Conservation (phyloP, 192 early-diverging fungal genomes). For the Backusella westeae region DNA sequence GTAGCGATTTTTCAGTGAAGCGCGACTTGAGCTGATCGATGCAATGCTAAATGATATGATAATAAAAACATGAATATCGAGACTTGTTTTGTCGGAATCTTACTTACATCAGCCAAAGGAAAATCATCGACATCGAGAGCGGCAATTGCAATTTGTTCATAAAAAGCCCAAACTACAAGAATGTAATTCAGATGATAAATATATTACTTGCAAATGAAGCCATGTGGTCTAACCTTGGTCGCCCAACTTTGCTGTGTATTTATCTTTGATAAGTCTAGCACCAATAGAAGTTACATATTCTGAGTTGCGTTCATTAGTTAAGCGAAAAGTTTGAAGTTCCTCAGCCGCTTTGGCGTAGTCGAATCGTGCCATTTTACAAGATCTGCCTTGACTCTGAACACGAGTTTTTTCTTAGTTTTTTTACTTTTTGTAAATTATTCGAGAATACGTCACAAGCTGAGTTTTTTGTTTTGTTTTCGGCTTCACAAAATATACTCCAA, state of each 20-base stretch:
- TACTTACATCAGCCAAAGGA: conserved; percentile 52
- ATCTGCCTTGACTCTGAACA: background rate
- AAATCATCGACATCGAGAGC: conserved; percentile 78
- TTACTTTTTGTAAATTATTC: background rate
- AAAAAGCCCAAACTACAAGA: conserved; percentile 61
- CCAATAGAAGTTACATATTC: conserved; percentile 27
- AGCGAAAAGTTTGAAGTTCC: conserved; percentile 24
- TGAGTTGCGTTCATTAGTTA: conserved; percentile 25
- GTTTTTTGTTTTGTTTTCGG: background rate
- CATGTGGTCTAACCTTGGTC: conserved; percentile 23
- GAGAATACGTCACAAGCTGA: background rate
- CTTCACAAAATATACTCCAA: background rate
- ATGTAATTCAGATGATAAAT: background rate
- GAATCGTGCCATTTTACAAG: conserved; percentile 19
- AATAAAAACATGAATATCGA: background rate
- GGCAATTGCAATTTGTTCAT: conserved; percentile 82
- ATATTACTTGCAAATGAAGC: background rate
- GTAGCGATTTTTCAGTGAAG: conserved; percentile 64
- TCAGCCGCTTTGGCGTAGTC: conserved; percentile 18
- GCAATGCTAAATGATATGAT: conserved; percentile 38
- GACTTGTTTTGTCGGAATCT: background rate
- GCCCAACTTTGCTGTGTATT: conserved; percentile 17
- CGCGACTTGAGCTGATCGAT: conserved; percentile 58
- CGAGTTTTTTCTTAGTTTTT: background rate
- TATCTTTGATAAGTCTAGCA: conserved; percentile 23